phyloP scores from a whole-genome alignment of 176 grass and related monocot species.

The Lolium multiflorum region DNA sequence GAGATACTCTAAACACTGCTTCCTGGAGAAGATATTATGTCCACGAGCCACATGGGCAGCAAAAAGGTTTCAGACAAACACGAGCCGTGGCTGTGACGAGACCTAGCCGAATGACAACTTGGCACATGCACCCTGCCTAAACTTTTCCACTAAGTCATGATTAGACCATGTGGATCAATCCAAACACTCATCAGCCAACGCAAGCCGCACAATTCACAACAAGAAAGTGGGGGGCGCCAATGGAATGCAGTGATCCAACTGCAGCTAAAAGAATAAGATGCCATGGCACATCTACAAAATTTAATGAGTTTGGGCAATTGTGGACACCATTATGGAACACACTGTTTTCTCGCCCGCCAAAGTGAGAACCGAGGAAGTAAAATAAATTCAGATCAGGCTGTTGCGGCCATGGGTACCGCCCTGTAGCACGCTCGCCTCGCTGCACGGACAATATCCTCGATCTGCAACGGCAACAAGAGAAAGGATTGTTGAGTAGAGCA shows the following conservation, averaged over 20 bases:
- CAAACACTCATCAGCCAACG: too few species aligned
- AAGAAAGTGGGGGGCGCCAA: background rate
- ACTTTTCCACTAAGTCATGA: too few species aligned
- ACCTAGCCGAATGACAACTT: too few species aligned
- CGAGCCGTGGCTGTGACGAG: too few species aligned
- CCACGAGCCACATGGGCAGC: too few species aligned
- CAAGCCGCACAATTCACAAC: slow-evolving; percentile 31
- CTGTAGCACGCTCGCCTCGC: slow-evolving; percentile 89
- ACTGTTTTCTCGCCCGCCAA: background rate
- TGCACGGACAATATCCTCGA: slow-evolving; percentile 92
- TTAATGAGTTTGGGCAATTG: slow-evolving; percentile 51
- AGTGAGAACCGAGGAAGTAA: background rate
- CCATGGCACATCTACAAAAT: slow-evolving; percentile 44
- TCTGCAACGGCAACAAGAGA: slow-evolving; percentile 46
- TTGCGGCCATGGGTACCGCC: slow-evolving; percentile 72
- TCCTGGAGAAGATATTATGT: too few species aligned
- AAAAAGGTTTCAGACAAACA: too few species aligned
- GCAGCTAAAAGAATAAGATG: slow-evolving; percentile 16
- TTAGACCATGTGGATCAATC: too few species aligned
- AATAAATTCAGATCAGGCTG: slow-evolving; percentile 53
- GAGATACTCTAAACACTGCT: too few species aligned
- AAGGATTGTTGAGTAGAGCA: background rate
- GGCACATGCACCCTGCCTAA: too few species aligned
- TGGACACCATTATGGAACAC: slow-evolving; percentile 53
- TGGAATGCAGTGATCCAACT: slow-evolving; percentile 30